A percentile compares a stretch with the other conserved stretches of the same genome.
These are phyloP conservation scores for Austropuccinia psidii DNA, from an alignment of 1,284 basidiomycete genomes.

Conservation along the genomic window DNA sequence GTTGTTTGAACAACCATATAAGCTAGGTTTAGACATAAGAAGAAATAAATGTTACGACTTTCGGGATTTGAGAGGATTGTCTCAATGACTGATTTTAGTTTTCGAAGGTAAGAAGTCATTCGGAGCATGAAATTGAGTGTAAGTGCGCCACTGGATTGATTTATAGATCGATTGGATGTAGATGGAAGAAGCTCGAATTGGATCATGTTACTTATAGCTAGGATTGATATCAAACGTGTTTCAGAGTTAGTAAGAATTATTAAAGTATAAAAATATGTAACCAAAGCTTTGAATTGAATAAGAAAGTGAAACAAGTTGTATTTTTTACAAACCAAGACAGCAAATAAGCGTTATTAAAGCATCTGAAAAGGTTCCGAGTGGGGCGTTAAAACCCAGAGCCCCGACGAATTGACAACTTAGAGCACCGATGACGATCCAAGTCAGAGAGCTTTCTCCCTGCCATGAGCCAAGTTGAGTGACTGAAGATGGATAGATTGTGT, in stretches of 20 bases:
- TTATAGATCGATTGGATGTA: slow-evolving; percentile 8
- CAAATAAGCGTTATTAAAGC: too few relatives aligned
- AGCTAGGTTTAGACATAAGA: slow-evolving; percentile 83
- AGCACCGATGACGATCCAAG: too few relatives aligned
- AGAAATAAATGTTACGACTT: slow-evolving; percentile 92
- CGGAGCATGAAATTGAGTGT: slow-evolving; percentile 1
- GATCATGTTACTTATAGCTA: slow-evolving; percentile 41
- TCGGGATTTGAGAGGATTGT: slow-evolving; percentile 83
- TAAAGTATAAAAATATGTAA: too few relatives aligned
- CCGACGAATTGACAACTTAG: too few relatives aligned
- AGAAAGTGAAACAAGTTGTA: too few relatives aligned
- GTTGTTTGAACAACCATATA: slow-evolving; percentile 69
- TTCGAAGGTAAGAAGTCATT: slow-evolving; percentile 37
- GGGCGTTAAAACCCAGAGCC: too few relatives aligned
- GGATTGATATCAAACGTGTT: not conserved
- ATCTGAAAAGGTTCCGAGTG: too few relatives aligned
- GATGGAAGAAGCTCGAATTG: slow-evolving; percentile 40
- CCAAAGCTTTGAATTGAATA: too few relatives aligned
- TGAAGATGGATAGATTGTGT: too few relatives aligned
- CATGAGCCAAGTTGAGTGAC: too few relatives aligned
- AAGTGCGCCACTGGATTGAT: slow-evolving; percentile 20
- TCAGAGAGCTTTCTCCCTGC: too few relatives aligned
- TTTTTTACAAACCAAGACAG: too few relatives aligned
- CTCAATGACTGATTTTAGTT: slow-evolving; percentile 54
- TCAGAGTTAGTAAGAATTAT: not conserved